These are phyloP conservation scores for Neurospora terricola DNA, from an alignment of 495 filamentous ascomycete genomes.

Conservation along the genomic window DNA sequence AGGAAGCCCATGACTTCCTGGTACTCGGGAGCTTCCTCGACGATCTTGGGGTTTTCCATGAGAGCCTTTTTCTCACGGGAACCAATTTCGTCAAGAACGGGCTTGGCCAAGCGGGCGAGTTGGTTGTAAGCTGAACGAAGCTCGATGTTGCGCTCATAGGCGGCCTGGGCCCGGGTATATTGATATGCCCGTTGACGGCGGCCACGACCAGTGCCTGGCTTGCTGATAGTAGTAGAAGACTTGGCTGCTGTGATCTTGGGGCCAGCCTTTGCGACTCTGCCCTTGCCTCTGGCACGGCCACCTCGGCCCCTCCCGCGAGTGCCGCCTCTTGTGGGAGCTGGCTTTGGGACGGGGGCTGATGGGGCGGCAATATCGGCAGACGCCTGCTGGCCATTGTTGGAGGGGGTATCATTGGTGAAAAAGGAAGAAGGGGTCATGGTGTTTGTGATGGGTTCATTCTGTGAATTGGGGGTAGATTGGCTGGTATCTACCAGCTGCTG, in stretches of 20 bases:
- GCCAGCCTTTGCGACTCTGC: slow-evolving; percentile 23
- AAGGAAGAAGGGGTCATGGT: background rate
- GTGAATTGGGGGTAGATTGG: background rate
- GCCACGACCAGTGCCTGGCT: slow-evolving; percentile 23
- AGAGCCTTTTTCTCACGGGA: slow-evolving; percentile 28
- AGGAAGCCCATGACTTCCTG: slow-evolving; percentile 18
- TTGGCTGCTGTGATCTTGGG: slow-evolving; percentile 11
- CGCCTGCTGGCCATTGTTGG: background rate
- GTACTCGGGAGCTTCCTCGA: slow-evolving; percentile 27
- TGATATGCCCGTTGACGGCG: slow-evolving; percentile 34
- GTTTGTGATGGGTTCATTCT: background rate
- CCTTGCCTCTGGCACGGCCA: slow-evolving; percentile 13
- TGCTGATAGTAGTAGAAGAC: background rate
- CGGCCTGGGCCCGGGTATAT: slow-evolving; percentile 30
- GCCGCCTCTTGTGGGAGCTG: background rate
- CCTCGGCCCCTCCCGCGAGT: slow-evolving; percentile 21
- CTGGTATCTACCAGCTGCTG: slow-evolving; percentile 16
- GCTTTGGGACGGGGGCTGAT: background rate
- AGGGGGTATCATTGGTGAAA: background rate
- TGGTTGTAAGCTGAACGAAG: slow-evolving; percentile 29
- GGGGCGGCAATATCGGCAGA: background rate
- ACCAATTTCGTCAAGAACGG: slow-evolving; percentile 33
- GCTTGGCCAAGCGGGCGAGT: slow-evolving; percentile 29
- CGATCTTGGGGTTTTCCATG: slow-evolving; percentile 16
- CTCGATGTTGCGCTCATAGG: slow-evolving; percentile 35